A percentile compares a stretch with the other conserved stretches of the same genome.
phyloP scores from a whole-genome alignment of 2,329 filamentous ascomycete genomes.

The Ophiocordyceps camponoti-floridani region DNA sequence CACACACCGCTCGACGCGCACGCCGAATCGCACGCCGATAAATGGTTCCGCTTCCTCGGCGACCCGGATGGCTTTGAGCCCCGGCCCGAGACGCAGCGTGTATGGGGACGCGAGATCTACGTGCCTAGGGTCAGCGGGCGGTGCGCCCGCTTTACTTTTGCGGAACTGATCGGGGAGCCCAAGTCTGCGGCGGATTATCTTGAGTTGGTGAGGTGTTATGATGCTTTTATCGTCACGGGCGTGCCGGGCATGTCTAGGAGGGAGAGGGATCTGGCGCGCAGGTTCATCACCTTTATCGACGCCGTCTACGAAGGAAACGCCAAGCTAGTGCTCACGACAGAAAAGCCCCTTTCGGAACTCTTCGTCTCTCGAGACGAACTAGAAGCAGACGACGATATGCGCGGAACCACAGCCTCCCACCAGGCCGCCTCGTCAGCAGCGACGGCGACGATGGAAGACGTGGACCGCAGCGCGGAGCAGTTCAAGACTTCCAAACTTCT shows the following conservation, averaged over 20 bases:
- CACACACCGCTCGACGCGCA: constrained; percentile 70
- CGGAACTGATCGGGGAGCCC: constrained; percentile 75
- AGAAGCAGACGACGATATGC: too few relatives aligned
- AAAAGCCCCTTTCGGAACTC: constrained; percentile 66
- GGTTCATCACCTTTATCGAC: constrained; percentile 97
- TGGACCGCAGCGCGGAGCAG: constrained; percentile 68
- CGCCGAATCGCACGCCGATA: constrained; percentile 66
- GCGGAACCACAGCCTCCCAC: constrained; percentile 35
- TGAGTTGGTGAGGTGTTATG: constrained; percentile 76
- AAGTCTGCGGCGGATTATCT: constrained; percentile 92
- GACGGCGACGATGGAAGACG: constrained; percentile 58
- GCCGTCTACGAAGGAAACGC: constrained; percentile 84
- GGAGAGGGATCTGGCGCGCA: constrained; percentile 69
- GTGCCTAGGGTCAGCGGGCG: constrained; percentile 79
- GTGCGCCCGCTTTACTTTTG: constrained; percentile 80
- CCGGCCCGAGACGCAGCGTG: constrained; percentile 59
- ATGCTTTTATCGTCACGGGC: constrained; percentile 81
- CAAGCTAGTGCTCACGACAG: constrained; percentile 88
- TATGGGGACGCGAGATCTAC: constrained; percentile 82
- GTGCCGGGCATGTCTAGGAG: constrained; percentile 82
- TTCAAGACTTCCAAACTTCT: constrained; percentile 73
- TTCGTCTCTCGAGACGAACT: constrained; percentile 64
- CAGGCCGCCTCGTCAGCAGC: constrained; percentile 17
- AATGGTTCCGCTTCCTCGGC: constrained; percentile 91
- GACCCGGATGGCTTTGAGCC: constrained; percentile 61